Evolutionary conservation across 257 asterid species (phyloP).

Genomic region (Forsythia viridissima): DNA sequence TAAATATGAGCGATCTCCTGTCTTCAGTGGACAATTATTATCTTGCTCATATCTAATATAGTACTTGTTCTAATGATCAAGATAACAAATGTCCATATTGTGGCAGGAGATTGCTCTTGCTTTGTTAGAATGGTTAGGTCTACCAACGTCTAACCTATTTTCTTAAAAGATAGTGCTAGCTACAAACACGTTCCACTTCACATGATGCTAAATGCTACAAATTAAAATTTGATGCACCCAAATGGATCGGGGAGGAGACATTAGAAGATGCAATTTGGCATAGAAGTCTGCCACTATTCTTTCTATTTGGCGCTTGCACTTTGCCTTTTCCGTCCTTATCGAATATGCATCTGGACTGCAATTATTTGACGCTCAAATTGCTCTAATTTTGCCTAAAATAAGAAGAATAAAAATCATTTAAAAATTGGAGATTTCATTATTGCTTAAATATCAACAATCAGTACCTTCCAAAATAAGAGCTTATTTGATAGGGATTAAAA

Average conservation of each 20-base stretch:
- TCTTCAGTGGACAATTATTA: too few relatives aligned
- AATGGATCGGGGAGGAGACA: not conserved
- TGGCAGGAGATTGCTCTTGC: too few relatives aligned
- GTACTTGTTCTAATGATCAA: too few relatives aligned
- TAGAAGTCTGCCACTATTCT: constrained; percentile 8
- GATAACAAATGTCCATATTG: too few relatives aligned
- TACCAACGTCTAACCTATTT: not conserved
- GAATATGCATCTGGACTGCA: constrained; percentile 41
- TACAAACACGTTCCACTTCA: constrained; percentile 9
- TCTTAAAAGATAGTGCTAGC: not conserved
- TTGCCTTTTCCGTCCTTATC: constrained; percentile 32
- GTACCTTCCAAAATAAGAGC: too few relatives aligned
- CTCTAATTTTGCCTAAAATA: constrained; percentile 10
- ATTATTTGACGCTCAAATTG: constrained; percentile 21
- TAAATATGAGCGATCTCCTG: too few relatives aligned
- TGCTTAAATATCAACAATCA: too few relatives aligned
- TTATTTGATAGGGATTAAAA: too few relatives aligned
- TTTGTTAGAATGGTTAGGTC: too few relatives aligned
- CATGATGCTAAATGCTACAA: constrained; percentile 30
- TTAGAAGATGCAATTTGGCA: constrained; percentile 24
- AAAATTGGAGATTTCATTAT: not conserved
- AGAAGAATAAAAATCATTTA: not conserved
- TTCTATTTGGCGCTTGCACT: constrained; percentile 22
- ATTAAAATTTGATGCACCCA: constrained; percentile 5
- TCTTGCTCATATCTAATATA: too few relatives aligned